Conservation (phyloP, 192 early-diverging fungal species). For the Coemansia guatemalensis region DNA sequence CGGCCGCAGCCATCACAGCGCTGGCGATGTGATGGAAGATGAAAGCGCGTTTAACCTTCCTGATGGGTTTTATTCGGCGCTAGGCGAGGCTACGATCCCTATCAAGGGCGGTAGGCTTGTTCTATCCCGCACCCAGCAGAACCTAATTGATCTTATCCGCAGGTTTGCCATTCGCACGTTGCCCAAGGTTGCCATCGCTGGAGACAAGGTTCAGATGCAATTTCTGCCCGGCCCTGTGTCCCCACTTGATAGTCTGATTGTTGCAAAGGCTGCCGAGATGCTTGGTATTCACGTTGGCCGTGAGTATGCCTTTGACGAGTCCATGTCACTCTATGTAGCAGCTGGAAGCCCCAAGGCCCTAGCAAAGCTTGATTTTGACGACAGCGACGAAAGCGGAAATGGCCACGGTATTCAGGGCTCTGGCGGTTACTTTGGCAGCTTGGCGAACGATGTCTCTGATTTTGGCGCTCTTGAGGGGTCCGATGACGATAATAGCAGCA, state of each 20-base stretch:
- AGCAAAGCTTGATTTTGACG: constrained; percentile 50
- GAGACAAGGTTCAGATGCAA: constrained; percentile 48
- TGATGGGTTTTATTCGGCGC: constrained; percentile 20
- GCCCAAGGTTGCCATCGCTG: constrained; percentile 30
- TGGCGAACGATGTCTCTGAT: constrained; percentile 7
- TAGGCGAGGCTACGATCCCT: constrained; percentile 40
- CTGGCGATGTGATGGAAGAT: constrained; percentile 2
- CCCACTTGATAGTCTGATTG: constrained; percentile 39
- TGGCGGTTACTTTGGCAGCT: constrained; percentile 7
- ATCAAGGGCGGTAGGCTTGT: constrained; percentile 37
- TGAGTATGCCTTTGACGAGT: constrained; percentile 44
- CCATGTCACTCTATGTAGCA: constrained; percentile 46
- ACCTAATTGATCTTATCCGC: constrained; percentile 41
- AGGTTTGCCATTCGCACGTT: constrained; percentile 42
- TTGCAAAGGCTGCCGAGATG: constrained; percentile 33
- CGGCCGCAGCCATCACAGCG: neutral
- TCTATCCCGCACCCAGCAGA: constrained; percentile 43
- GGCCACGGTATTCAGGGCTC: constrained; percentile 5
- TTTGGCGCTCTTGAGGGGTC: constrained; percentile 35
- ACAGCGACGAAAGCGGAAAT: constrained; percentile 24
- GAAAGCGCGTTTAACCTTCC: constrained; percentile 21
- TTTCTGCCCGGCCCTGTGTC: constrained; percentile 39
- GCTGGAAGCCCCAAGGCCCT: constrained; percentile 40
- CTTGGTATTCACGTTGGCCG: constrained; percentile 47
- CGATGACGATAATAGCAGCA: constrained; percentile 34